phyloP scores from a whole-genome alignment of 1,139 yeast species.

The Suhomyces bribrorum region DNA sequence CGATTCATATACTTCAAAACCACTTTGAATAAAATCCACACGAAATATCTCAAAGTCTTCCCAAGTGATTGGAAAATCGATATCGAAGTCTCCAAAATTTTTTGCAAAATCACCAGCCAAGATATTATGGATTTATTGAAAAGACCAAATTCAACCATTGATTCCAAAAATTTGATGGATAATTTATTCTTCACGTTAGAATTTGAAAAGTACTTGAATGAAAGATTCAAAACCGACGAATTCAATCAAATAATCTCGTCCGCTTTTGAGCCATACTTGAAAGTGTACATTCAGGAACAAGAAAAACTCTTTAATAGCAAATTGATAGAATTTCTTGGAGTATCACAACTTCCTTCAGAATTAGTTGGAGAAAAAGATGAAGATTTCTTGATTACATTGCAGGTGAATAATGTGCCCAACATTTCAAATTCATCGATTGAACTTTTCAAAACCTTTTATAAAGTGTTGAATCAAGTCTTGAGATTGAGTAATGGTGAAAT shows the following conservation, averaged over 20 bases:
- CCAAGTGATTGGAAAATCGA: conserved; percentile 75
- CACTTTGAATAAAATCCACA: conserved; percentile 60
- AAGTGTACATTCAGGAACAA: conserved; percentile 87
- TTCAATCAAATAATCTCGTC: conserved; percentile 60
- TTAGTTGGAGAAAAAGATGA: conserved; percentile 26
- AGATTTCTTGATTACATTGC: conserved; percentile 36
- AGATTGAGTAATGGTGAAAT: conserved; percentile 73
- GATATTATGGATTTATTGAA: conserved; percentile 48
- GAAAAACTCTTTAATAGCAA: conserved; percentile 63
- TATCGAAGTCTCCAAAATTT: conserved; percentile 56
- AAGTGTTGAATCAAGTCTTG: conserved; percentile 70
- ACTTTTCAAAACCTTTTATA: conserved; percentile 73
- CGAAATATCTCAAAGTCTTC: conserved; percentile 55
- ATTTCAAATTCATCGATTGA: conserved; percentile 86
- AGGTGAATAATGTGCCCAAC: conserved; percentile 50
- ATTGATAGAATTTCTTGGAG: conserved; percentile 59
- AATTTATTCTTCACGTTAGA: conserved; percentile 48
- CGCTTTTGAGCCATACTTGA: conserved; percentile 82
- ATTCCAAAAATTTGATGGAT: conserved; percentile 19
- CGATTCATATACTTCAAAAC: conserved; percentile 81
- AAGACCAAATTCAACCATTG: conserved; percentile 10
- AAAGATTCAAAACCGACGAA: conserved; percentile 47
- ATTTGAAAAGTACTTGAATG: conserved; percentile 73
- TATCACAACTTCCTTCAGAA: conserved; percentile 45
- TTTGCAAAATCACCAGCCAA: conserved; percentile 68